Evolutionary conservation across 139 green algal genomes (phyloP).

Genomic region (Volvox reticuliferus): DNA sequence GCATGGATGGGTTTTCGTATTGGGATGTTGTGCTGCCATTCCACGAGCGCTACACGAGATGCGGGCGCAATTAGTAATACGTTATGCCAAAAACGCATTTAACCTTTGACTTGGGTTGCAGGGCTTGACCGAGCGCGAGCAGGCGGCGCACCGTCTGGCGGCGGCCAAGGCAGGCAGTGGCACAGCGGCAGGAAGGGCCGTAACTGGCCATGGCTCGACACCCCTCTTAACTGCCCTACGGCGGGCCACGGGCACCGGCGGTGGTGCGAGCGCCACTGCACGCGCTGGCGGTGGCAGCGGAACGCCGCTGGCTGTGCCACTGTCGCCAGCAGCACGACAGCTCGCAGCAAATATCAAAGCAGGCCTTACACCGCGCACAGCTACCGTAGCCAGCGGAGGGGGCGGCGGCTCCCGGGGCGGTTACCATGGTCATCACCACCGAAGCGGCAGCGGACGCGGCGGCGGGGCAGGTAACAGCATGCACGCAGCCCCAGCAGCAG

Average conservation of each 20-base stretch:
- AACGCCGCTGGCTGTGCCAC: background rate
- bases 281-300: background rate
- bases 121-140: constrained; percentile 22
- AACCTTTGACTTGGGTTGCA: background rate
- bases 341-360: constrained; percentile 32
- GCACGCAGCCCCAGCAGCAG: background rate
- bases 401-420: background rate
- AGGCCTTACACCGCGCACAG: background rate
- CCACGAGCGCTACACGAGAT: too few relatives aligned
- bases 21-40: too few relatives aligned
- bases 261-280: background rate
- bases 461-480: background rate
- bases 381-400: background rate
- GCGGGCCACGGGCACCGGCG: constrained; percentile 3
- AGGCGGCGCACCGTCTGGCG: constrained; percentile 35
- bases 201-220: background rate
- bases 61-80: too few relatives aligned
- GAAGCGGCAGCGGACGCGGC: background rate
- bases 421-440: background rate
- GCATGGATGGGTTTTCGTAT: too few relatives aligned
- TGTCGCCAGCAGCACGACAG: constrained; percentile 39
- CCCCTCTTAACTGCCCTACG: constrained; percentile 19
- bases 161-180: constrained; percentile 38
- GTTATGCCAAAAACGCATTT: too few relatives aligned
- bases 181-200: background rate